Evolutionary conservation across 345 rosid species (phyloP), one percentile per base, ranked within the genome.

Genomic region (Lepidium sativum): DNA sequence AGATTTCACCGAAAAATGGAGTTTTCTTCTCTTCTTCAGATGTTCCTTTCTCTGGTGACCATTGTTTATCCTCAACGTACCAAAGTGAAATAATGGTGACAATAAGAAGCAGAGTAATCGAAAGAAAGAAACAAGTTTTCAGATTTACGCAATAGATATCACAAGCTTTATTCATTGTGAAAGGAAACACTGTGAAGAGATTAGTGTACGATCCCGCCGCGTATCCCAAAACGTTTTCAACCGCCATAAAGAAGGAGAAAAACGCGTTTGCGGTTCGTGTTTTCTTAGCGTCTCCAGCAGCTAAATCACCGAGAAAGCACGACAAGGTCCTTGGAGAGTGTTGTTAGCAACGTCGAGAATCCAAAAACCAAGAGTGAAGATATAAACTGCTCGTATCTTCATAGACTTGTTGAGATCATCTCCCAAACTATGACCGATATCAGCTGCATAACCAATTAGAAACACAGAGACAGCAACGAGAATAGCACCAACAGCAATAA

Each of bases 311-410:
- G 4, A 91, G 86, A 13, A 59, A 4, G 98, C 98, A 1, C 97
- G 78, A 65, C 97, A 86, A 1, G 95, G 95, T 3, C 94, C 94
- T 56, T 89, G 97, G 0, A 91, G 75, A 75, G 83, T 89, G 75
- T 92, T 92, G 76, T 92, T 92, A 32, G 98, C 96, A 0, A 92
- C 92, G 47, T 92, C 74, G 1, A 69, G 74, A 20, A 60, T 12
- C 68, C 61, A 60, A 38, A 69, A 69, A 2, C 74, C 62, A 3
- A 60, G 5, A 23, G 47, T 40, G 39, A 69, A 69, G 39, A 60
- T 13, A 39, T 8, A 7, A 0, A 69, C 64, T 20, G 74, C 74
- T 0, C 4, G n/a, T 3, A 8, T 11, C 31, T 61, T 69, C 1
- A 40, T 16, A 16, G 39, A 3, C 2, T 69, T 9, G 16, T 69